phyloP scores from a whole-genome alignment of 139 green algal genomes.

The Chlamydomonas incerta region DNA sequence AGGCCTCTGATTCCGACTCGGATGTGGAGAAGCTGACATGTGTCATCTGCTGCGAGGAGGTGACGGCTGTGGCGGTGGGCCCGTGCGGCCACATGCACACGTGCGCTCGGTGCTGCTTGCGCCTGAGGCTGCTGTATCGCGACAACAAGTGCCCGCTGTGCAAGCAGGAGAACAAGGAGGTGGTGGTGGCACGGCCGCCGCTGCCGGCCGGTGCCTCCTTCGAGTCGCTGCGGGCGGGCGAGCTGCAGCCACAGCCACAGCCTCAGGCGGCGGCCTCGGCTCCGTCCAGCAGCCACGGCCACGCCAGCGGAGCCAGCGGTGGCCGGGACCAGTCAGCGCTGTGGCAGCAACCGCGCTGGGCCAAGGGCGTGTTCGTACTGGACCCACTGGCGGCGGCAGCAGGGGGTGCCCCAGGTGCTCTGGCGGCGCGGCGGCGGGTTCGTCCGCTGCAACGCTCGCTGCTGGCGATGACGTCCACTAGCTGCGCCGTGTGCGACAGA shows the following conservation, averaged over 20 bases:
- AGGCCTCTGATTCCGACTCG: not conserved
- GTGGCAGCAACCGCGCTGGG: slow-evolving; percentile 49
- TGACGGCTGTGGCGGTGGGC: slow-evolving; percentile 56
- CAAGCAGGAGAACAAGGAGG: slow-evolving; percentile 69
- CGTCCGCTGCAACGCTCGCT: slow-evolving; percentile 40
- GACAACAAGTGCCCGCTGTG: slow-evolving; percentile 77
- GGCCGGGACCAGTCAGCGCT: not conserved
- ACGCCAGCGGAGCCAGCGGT: not conserved
- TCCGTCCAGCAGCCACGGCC: slow-evolving; percentile 52
- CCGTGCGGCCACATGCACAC: slow-evolving; percentile 62
- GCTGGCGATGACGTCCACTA: slow-evolving; percentile 52
- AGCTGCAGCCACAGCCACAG: not conserved
- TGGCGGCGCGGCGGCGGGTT: not conserved
- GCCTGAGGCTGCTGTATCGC: slow-evolving; percentile 75
- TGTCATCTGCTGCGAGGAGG: slow-evolving; percentile 52
- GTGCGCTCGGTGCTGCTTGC: slow-evolving; percentile 71
- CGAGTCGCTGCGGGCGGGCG: not conserved
- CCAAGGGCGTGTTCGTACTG: slow-evolving; percentile 47
- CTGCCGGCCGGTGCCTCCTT: slow-evolving; percentile 2
- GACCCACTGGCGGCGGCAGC: not conserved
- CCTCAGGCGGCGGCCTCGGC: not conserved
- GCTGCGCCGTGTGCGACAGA: slow-evolving; percentile 67
- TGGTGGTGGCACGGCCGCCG: slow-evolving; percentile 65
- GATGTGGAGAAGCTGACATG: slow-evolving; percentile 24
- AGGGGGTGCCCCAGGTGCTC: not conserved